These are phyloP conservation scores for Cytospora chrysosperma DNA, from an alignment of 2,329 filamentous ascomycete species.

Conservation along the genomic window DNA sequence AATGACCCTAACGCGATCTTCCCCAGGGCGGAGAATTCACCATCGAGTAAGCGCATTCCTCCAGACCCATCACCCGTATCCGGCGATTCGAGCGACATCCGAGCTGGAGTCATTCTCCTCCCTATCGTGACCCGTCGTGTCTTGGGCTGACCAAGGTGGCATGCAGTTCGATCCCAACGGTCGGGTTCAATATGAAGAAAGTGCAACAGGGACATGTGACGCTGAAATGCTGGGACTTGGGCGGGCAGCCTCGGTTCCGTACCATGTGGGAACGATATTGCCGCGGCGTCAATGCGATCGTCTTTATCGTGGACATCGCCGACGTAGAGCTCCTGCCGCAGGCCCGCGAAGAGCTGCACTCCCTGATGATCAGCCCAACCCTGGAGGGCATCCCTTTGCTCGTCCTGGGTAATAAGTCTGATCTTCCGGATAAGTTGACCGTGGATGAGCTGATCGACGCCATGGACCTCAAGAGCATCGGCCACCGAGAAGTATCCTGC, in stretches of 20 bases:
- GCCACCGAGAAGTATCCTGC: constrained; percentile 91
- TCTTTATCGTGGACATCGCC: constrained; percentile 97
- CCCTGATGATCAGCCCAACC: constrained; percentile 79
- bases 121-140: constrained; percentile 38
- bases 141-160: constrained; percentile 26
- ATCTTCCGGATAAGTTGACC: constrained; percentile 83
- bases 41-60: constrained; percentile 74
- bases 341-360: constrained; percentile 89
- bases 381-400: constrained; percentile 88
- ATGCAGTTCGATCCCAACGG: constrained; percentile 90
- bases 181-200: constrained; percentile 98
- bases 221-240: constrained; percentile 98
- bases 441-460: constrained; percentile 95
- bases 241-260: constrained; percentile 93
- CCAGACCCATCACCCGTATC: constrained; percentile 23
- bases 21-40: constrained; percentile 94
- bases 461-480: constrained; percentile 85
- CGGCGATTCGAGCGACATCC: neutral
- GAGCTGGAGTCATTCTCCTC: constrained; percentile 6
- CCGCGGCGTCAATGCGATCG: constrained; percentile 93
- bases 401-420: constrained; percentile 95
- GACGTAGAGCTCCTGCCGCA: constrained; percentile 77
- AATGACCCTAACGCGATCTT: constrained; percentile 23
- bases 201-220: constrained; percentile 98
- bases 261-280: constrained; percentile 99